phyloP scores from a whole-genome alignment of 805 yeast species.

The Clavispora asparagi region DNA sequence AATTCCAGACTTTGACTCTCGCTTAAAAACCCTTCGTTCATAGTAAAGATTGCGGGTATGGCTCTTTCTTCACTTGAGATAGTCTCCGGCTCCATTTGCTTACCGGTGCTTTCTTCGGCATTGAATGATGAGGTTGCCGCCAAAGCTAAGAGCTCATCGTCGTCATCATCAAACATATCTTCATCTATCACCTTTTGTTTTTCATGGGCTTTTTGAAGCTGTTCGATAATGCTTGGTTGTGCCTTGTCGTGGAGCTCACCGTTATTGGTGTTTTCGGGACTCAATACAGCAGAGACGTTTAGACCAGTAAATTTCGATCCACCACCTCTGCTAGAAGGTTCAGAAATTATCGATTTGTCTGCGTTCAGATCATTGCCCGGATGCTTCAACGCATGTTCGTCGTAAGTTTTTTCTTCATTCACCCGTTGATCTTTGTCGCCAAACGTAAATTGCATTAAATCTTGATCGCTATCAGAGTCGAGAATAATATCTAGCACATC shows the following conservation, averaged over 20 bases:
- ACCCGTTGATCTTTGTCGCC: not conserved
- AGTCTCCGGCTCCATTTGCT: not conserved
- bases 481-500: constrained; percentile 11
- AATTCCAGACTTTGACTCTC: constrained; percentile 35
- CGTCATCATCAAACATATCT: constrained; percentile 13
- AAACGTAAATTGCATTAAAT: constrained; percentile 3
- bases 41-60: constrained; percentile 10
- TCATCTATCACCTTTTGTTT: not conserved
- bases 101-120: not conserved
- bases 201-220: not conserved
- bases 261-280: not conserved
- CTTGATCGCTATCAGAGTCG: constrained; percentile 10
- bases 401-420: too few species aligned
- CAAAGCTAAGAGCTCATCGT: constrained; percentile 13
- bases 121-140: constrained; percentile 5
- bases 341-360: too few species aligned
- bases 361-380: too few species aligned
- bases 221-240: not conserved
- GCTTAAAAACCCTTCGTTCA: constrained; percentile 36
- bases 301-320: not conserved
- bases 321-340: not conserved
- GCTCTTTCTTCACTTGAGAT: not conserved
- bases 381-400: too few species aligned
- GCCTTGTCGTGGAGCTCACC: not conserved
- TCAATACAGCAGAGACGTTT: not conserved